Conservation (phyloP, 441 rosid genomes). For the Pelargonium fulgidum region DNA sequence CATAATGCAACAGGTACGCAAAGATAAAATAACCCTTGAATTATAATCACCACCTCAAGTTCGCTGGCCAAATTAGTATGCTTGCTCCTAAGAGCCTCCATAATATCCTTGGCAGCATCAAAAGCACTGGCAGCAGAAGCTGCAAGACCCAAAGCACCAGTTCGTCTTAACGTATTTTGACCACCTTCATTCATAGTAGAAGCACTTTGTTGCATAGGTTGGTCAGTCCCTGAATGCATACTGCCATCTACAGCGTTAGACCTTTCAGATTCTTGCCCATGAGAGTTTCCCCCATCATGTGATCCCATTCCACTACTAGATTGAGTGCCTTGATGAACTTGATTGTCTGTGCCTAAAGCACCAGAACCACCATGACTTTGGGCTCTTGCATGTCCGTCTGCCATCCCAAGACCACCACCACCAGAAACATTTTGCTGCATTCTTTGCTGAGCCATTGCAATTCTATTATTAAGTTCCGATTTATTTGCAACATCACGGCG, state of each 20-base stretch:
- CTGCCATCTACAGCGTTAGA: slow-evolving; percentile 44
- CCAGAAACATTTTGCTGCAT: slow-evolving; percentile 68
- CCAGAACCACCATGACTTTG: slow-evolving; percentile 48
- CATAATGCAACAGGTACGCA: not conserved
- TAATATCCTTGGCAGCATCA: slow-evolving; percentile 96
- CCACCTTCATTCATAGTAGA: slow-evolving; percentile 52
- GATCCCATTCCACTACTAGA: slow-evolving; percentile 48
- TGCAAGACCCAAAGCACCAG: slow-evolving; percentile 51
- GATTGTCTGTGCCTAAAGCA: slow-evolving; percentile 51
- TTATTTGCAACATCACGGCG: slow-evolving; percentile 95
- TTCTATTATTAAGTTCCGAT: slow-evolving; percentile 61
- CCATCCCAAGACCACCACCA: slow-evolving; percentile 44
- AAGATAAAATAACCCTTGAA: slow-evolving; percentile 3
- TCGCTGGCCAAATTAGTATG: slow-evolving; percentile 90
- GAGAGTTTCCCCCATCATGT: slow-evolving; percentile 68
- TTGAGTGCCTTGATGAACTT: slow-evolving; percentile 55
- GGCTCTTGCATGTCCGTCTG: slow-evolving; percentile 46
- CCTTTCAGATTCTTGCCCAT: slow-evolving; percentile 80
- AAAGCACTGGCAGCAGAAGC: slow-evolving; percentile 85
- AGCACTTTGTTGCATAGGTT: slow-evolving; percentile 62
- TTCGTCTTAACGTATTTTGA: slow-evolving; percentile 58
- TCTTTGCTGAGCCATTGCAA: slow-evolving; percentile 83
- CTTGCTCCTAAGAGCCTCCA: slow-evolving; percentile 96
- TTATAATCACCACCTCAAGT: slow-evolving; percentile 66
- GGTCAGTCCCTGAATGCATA: slow-evolving; percentile 59